phyloP scores from a whole-genome alignment of 73 alveolate genomes.

The Tetrahymena malaccensis region DNA sequence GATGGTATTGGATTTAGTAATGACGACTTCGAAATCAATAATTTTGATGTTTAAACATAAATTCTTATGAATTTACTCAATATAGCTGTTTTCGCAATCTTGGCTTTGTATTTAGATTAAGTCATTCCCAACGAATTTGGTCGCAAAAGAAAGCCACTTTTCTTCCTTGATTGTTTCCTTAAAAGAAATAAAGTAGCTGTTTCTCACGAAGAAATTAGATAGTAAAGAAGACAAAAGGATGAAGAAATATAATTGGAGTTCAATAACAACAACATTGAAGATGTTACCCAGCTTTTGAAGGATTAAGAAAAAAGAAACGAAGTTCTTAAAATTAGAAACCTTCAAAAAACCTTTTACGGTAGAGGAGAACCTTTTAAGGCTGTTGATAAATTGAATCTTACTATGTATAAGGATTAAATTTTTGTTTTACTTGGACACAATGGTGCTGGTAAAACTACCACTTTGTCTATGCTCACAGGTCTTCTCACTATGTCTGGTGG shows the following conservation, averaged over 20 bases:
- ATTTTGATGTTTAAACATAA: neutral
- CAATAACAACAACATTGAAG: conserved; percentile 45
- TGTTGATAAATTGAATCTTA: conserved; percentile 62
- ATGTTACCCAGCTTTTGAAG: conserved; percentile 21
- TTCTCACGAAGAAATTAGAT: neutral
- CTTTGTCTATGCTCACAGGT: conserved; percentile 20
- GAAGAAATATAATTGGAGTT: conserved; percentile 1
- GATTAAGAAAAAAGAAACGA: conserved; percentile 21
- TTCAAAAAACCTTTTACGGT: conserved; percentile 36
- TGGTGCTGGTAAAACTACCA: conserved; percentile 45
- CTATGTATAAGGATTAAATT: conserved; percentile 78
- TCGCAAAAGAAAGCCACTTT: conserved; percentile 11
- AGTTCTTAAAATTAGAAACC: conserved; percentile 14
- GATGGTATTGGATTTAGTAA: conserved; percentile 32
- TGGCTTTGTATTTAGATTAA: conserved; percentile 21
- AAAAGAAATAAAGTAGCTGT: conserved; percentile 28
- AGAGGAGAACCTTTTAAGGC: conserved; percentile 51
- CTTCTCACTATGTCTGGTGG: conserved; percentile 76
- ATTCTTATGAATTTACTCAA: neutral
- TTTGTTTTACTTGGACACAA: conserved; percentile 67
- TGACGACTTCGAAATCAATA: neutral
- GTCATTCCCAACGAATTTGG: conserved; percentile 33
- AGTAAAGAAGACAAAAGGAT: neutral
- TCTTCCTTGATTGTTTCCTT: conserved; percentile 25
- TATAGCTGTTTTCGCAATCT: neutral